Evolutionary conservation across 2,329 filamentous ascomycete species (phyloP), one percentile per base, ranked within the genome.

Genomic region (Verticillium klebahnii): DNA sequence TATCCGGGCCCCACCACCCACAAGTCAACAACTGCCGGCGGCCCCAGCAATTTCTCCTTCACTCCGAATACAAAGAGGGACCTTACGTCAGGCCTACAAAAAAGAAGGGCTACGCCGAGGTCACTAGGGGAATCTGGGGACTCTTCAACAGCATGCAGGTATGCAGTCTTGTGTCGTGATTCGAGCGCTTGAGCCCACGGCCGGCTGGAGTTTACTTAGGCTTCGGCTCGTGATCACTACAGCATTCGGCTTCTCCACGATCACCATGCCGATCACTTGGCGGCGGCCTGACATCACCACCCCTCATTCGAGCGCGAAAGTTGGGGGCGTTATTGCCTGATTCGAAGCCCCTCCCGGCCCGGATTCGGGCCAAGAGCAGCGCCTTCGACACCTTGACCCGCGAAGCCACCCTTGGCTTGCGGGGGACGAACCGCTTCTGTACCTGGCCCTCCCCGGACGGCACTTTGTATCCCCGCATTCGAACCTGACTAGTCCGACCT

Each of bases 261-360:
- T 37, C 55, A 23, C 15, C 19, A 39, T 58, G 56, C 36, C 56
- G 56, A 58, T 58, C 37, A 40, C 56, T 58, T 58, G 23, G 56
- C 34, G 17, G 34, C 36, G 25, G 14, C 37, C 17, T 58, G 56
- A 58, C 56, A 58, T 58, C 56, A 58, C 37, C n/a, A 36, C 56
- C 34, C 56, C 45, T 50, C 45, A 50, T 50, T 50, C 19, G 45
- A 50, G 45, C 45, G 45, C 45, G 45, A 50, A 23, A 50, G 23
- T 50, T n/a, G 45, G 12, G n/a, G 19, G 17, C 11, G 11, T n/a
- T n/a, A 50, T 50, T 14, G 19, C 45, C 45, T 50, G 45, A 50
- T 50, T 50, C 45, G 45, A 50, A n/a, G n/a, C 23, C n/a, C 19
- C 8, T 23, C 45, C 45, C 45, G 45, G 45, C n/a, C 45, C 45